These are phyloP conservation scores for Plasmodium vivax DNA, from an alignment of 169 alveolate genomes.

Conservation along the genomic window DNA sequence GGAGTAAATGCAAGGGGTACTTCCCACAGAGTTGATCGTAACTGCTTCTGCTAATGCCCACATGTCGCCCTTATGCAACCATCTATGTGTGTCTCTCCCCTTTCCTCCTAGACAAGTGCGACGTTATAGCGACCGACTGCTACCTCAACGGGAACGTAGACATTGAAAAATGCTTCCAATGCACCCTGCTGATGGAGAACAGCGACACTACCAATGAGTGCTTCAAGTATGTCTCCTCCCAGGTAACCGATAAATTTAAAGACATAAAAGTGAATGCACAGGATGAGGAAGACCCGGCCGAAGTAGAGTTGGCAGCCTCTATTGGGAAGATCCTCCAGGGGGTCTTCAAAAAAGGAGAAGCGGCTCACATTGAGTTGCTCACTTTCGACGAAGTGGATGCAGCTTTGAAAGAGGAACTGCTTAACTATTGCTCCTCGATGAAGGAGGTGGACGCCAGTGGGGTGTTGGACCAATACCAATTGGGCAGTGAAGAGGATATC, in stretches of 20 bases:
- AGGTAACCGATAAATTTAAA: background rate
- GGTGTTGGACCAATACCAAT: background rate
- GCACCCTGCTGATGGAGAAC: background rate
- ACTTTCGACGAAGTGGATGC: background rate
- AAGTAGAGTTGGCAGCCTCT: background rate
- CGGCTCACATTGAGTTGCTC: background rate
- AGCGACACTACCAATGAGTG: background rate
- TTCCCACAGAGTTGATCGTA: too few relatives aligned
- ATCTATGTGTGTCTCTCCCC: background rate
- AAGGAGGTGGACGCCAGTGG: constrained; percentile 6
- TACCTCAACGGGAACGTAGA: background rate
- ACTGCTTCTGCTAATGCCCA: too few relatives aligned
- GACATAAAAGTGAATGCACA: background rate
- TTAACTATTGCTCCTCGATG: background rate
- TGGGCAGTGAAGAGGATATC: background rate
- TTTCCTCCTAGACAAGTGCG: background rate
- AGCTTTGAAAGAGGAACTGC: background rate
- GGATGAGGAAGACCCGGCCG: background rate
- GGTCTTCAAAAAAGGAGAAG: background rate
- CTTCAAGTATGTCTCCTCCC: background rate
- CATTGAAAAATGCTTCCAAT: background rate
- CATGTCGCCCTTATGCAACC: too few relatives aligned
- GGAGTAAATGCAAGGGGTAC: too few relatives aligned
- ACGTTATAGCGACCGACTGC: background rate
- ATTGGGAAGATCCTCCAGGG: background rate